Evolutionary conservation across 2,329 filamentous ascomycete genomes (phyloP).

Genomic region (Sphaerulina musiva): DNA sequence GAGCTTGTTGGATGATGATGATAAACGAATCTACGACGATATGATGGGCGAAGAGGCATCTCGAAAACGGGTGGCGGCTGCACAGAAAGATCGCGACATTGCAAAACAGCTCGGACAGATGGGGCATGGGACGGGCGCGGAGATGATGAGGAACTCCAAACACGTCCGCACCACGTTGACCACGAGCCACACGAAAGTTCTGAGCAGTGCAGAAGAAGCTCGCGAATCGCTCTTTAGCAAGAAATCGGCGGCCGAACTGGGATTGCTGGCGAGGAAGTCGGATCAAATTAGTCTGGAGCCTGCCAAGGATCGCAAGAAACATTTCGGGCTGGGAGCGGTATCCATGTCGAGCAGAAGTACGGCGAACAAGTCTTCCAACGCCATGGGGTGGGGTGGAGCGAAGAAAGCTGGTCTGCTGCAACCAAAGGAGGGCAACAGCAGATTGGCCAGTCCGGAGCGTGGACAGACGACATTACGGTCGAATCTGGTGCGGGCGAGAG

Average conservation of each 20-base stretch:
- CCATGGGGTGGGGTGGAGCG: conserved; percentile 46
- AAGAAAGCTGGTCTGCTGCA: conserved; percentile 38
- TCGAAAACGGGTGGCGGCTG: conserved; percentile 56
- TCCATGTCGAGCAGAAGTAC: conserved; percentile 21
- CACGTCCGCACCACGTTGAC: conserved; percentile 15
- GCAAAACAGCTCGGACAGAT: conserved; percentile 60
- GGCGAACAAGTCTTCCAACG: conserved; percentile 30
- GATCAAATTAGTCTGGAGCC: conserved; percentile 39
- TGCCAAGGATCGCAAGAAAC: conserved; percentile 37
- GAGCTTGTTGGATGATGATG: conserved; percentile 59
- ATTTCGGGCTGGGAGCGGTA: conserved; percentile 34
- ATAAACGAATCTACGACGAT: conserved; percentile 51
- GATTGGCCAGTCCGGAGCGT: conserved; percentile 25
- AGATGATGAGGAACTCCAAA: conserved; percentile 55
- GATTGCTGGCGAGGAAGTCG: conserved; percentile 42
- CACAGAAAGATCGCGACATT: conserved; percentile 67
- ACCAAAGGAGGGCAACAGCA: conserved; percentile 25
- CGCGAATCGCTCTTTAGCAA: conserved; percentile 23
- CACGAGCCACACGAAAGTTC: conserved; percentile 8
- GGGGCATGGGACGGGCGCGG: conserved; percentile 60
- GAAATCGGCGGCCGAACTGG: conserved; percentile 34
- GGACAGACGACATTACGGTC: conserved; percentile 26
- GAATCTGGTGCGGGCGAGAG: conserved; percentile 13
- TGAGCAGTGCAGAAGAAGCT: conserved; percentile 16
- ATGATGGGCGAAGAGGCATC: conserved; percentile 52